phyloP scores from a whole-genome alignment of 2,329 filamentous ascomycete species.

The Aspergillus phoenicis region DNA sequence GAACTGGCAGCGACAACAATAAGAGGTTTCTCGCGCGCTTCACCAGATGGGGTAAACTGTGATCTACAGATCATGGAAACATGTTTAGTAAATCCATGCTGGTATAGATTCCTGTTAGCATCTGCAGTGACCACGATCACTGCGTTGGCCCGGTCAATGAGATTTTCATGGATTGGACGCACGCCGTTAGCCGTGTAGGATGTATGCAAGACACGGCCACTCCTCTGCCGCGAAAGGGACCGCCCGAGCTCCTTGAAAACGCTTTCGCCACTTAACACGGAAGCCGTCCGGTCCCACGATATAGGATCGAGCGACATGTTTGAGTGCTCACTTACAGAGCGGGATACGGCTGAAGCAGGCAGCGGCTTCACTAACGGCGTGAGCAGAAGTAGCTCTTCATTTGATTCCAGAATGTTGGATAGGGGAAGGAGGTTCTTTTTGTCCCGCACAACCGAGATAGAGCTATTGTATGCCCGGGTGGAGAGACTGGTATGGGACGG shows the following conservation, averaged over 20 bases:
- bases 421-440: conserved; percentile 83
- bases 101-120: conserved; percentile 90
- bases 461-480: conserved; percentile 83
- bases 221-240: conserved; percentile 80
- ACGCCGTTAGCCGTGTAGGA: conserved; percentile 95
- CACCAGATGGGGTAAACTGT: conserved; percentile 42
- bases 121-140: conserved; percentile 92
- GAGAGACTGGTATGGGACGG: conserved; percentile 80
- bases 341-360: conserved; percentile 83
- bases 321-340: conserved; percentile 58
- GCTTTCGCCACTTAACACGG: conserved; percentile 85
- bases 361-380: conserved; percentile 89
- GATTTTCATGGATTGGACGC: conserved; percentile 86
- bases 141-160: conserved; percentile 83
- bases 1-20: conserved; percentile 93
- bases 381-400: conserved; percentile 85
- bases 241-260: conserved; percentile 89
- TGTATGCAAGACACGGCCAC: conserved; percentile 85
- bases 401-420: conserved; percentile 75
- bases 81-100: conserved; percentile 93
- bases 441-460: conserved; percentile 89
- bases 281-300: conserved; percentile 59
- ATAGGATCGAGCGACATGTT: conserved; percentile 57
- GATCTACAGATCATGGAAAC: conserved; percentile 84
- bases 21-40: conserved; percentile 70